Base-by-base conservation (phyloP, 164 flowering plant genomes). In the Stephania cephalantha region DNA sequence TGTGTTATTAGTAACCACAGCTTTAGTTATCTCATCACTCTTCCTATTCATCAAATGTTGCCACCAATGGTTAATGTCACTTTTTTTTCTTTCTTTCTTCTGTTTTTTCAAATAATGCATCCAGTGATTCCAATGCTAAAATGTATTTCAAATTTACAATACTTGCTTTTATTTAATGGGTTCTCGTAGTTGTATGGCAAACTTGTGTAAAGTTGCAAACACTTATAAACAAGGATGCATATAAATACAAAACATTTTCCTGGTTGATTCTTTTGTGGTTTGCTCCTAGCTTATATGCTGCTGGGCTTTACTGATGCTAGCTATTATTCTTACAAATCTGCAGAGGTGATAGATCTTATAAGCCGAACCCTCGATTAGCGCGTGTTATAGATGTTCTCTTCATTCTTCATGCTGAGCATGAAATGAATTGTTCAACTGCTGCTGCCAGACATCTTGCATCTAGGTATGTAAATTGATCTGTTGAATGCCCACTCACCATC, bases 391-490 rank as follows among this genome's bases (percentile, higher is more conserved):
- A 96, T 72, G 74, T 96, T 75, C 95, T 96, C 71, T 96, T 96
- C 85, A 88, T 94, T 72, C 87, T 96, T 71, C 99, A 96, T 83
- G 99, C 99, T 7, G 99, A 96, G 79, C 99, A 96, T 87, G 98
- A 96, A 81, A 96, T 94, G 99, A 96, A 96, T 80, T 96, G 99
- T 80, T 96, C 99, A 46, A 96, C 99, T 0, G 88, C 99, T 78
- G 99, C 99, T 81, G 99, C 98, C 8, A 83, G 99, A 70, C 99
- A 96, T 87, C 97, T 96, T 75, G 95, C 99, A 25, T 95, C 99
- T 69, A 90, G 99, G 97, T 95, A 82, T 22, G 69, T 64, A 71
- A 75, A 64, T 74, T 77, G 50, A 20, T 46, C 29, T 29, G 35
- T 53, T 29, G 31, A 69, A 77, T 13, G 72, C 67, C 30, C 45